Conservation (phyloP, 768 basidiomycete species). For the Russula griseocarnosa region DNA sequence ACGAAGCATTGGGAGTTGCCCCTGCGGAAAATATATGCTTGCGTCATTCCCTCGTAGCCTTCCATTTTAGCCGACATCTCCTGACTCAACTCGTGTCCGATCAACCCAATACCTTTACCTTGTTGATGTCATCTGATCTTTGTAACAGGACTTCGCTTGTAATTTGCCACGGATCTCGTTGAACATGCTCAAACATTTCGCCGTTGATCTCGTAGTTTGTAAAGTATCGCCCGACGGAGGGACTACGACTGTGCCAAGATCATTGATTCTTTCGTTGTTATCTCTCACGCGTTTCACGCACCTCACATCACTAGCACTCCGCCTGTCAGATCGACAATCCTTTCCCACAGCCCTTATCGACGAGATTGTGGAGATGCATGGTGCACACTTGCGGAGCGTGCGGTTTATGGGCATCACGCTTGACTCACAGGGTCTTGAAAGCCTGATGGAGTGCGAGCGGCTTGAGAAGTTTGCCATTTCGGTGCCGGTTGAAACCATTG, state of each 20-base stretch:
- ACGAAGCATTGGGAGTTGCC: conserved; percentile 3
- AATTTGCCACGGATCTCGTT: conserved; percentile 37
- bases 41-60: not conserved
- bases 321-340: conserved; percentile 16
- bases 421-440: conserved; percentile 5
- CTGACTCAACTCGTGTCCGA: conserved; percentile 10
- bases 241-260: not conserved
- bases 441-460: conserved; percentile 23
- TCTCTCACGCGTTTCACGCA: conserved; percentile 24
- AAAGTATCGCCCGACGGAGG: conserved; percentile 28
- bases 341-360: conserved; percentile 18
- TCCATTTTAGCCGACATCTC: conserved; percentile 9
- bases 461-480: conserved; percentile 28
- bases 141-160: conserved; percentile 26
- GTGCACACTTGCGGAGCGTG: conserved; percentile 17
- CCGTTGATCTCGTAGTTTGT: conserved; percentile 47
- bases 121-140: conserved; percentile 38
- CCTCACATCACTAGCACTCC: conserved; percentile 25
- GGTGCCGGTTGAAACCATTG: conserved; percentile 20
- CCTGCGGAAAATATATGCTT: conserved; percentile 4
- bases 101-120: conserved; percentile 16
- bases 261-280: conserved; percentile 18
- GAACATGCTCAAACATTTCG: conserved; percentile 46
- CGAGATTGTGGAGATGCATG: conserved; percentile 25
- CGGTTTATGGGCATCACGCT: conserved; percentile 20